These are phyloP conservation scores for Acacia melanoxylon DNA, from an alignment of 306 rosid species.

Conservation along the genomic window DNA sequence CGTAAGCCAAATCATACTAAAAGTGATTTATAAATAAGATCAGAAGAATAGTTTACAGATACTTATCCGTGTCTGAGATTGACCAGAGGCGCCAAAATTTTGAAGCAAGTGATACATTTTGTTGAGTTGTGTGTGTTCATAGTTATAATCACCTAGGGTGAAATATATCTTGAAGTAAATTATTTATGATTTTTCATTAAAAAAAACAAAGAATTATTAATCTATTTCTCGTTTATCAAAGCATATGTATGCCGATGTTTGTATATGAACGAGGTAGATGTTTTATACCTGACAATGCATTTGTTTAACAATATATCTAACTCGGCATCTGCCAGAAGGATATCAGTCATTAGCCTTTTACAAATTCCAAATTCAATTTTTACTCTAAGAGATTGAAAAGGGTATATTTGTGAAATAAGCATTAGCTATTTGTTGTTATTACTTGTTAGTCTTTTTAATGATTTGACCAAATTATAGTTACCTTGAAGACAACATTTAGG, in stretches of 20 bases:
- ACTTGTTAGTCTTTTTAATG: neutral
- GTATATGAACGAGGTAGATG: neutral
- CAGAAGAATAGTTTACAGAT: fast-evolving
- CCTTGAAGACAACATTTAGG: too few relatives aligned
- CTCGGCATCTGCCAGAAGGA: neutral
- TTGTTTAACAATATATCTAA: neutral
- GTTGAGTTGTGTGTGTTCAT: neutral
- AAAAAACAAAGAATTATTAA: neutral
- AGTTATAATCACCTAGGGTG: too few relatives aligned
- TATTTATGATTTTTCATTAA: neutral
- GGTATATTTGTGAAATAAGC: neutral
- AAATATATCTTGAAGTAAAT: neutral
- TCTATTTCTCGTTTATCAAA: neutral
- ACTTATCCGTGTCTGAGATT: too few relatives aligned
- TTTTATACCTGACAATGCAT: neutral
- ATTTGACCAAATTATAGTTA: neutral
- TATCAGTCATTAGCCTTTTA: neutral
- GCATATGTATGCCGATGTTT: neutral
- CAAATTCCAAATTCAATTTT: neutral
- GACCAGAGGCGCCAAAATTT: too few relatives aligned
- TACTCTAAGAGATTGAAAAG: neutral
- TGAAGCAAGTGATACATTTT: neutral
- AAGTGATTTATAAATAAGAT: too few relatives aligned
- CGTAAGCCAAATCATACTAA: too few relatives aligned
- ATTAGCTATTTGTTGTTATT: neutral